Evolutionary conservation across 2,329 filamentous ascomycete species (phyloP), one percentile per base, ranked within the genome.

Genomic region (Aspergillus ochraceus): DNA sequence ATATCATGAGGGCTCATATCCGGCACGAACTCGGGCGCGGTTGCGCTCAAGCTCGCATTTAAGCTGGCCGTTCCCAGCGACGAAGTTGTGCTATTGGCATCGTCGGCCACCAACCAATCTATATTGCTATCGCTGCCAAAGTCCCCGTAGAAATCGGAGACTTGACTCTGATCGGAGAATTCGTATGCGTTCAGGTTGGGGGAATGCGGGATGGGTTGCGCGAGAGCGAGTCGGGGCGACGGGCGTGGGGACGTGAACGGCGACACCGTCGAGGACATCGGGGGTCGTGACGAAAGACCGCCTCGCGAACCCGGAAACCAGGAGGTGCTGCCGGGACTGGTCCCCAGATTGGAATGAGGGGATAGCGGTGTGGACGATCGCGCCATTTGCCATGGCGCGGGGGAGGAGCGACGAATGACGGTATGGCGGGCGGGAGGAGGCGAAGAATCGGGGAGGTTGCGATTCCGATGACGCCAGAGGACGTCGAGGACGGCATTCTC

Each of bases 1-100:
- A 99, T 98, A 73, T 99, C 95, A 77, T 97, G 97, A 0, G 95
- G 94, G 60, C 91, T 96, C 94, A 99, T 98, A 71, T 98, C 93
- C 58, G 87, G 86, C 14, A 88, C 82, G 78, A 86, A 97, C 74
- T 97, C 92, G 24, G 93, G 90, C 5, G 91, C 91, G 14, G 89
- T 89, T 49, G 89, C 91, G 71, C 92, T 94, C 62, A 96, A 84
- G 42, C 84, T 86, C 67, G 66, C 75, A 10, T 74, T 66, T 6
- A 88, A 89, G 70, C 92, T 93, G 61, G 94, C 83, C 36, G 86
- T 87, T 65, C 88, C 92, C 17, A 89, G 83, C 24, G 92, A 97
- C 24, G 91, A 88, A 59, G 92, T 86, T 67, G 89, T 93, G 69
- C 89, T 90, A 56, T 86, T 87, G 69, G 91, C 90, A 74, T 97